phyloP scores from a whole-genome alignment of 352 stramenopile genomes.

The Phytophthora ohioensis region DNA sequence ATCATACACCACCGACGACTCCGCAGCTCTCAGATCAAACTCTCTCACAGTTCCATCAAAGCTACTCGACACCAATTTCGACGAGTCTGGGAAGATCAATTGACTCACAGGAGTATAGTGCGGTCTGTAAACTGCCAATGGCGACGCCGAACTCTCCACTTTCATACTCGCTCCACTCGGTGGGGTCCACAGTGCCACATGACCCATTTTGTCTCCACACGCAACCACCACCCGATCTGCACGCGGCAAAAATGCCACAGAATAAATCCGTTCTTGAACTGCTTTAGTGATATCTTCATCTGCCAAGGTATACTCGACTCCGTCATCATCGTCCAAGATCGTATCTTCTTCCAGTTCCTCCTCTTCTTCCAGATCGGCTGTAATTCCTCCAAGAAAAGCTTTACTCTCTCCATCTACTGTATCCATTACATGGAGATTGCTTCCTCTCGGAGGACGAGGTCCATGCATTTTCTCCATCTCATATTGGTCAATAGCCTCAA shows the following conservation, averaged over 20 bases:
- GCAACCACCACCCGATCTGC: constrained; percentile 68
- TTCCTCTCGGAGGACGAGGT: constrained; percentile 17
- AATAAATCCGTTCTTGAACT: constrained; percentile 77
- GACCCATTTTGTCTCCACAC: constrained; percentile 78
- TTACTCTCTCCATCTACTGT: constrained; percentile 43
- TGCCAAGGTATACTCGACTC: constrained; percentile 62
- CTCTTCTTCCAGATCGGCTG: constrained; percentile 32
- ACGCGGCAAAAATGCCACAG: constrained; percentile 78
- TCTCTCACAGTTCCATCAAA: constrained; percentile 76
- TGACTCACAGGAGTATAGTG: constrained; percentile 73
- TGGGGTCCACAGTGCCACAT: constrained; percentile 76
- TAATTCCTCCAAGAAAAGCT: constrained; percentile 53
- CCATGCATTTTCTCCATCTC: constrained; percentile 27
- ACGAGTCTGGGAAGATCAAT: constrained; percentile 68
- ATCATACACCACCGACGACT: constrained; percentile 67
- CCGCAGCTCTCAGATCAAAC: constrained; percentile 70
- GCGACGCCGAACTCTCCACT: constrained; percentile 17
- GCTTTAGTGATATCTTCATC: constrained; percentile 78
- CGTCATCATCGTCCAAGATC: constrained; percentile 36
- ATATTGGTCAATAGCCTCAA: constrained; percentile 39
- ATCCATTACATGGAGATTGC: constrained; percentile 36
- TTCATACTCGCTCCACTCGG: constrained; percentile 19
- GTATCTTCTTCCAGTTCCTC: constrained; percentile 52
- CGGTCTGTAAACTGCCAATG: constrained; percentile 70
- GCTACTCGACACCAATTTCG: constrained; percentile 72